Evolutionary conservation across 148 eudicot species (phyloP), one percentile per base, ranked within the genome.

Genomic region (Nepenthes mirabilis): DNA sequence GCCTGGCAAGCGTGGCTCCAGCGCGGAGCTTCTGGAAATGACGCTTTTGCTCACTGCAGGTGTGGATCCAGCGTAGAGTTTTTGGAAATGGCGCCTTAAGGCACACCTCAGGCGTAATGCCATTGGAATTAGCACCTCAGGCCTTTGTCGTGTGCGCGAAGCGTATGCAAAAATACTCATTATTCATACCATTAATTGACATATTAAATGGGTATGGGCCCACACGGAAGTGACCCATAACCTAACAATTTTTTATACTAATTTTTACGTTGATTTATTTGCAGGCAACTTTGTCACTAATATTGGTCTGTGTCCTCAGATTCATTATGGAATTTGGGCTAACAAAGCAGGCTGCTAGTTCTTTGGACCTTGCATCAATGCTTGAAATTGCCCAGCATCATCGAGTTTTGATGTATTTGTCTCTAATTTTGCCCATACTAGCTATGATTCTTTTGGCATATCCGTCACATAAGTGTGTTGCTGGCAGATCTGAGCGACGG

Each of bases 251-350:
- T n/a, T n/a, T n/a, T n/a, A 71, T 55, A 1, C 33, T 63, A 49
- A 6, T 59, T 47, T 57, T 13, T 34, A 10, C 56, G 36, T 23
- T 70, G 62, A 33, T 48, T 45, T 47, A 50, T 65, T 64, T 81
- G 79, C 95, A 94, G 97, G 99, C 80, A 47, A 45, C 70, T 37
- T 54, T 74, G 49, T 75, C 82, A 53, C 49, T 82, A 68, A 61
- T 81, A 37, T 48, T 94, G 72, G 74, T 86, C 52, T 75, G 72
- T 72, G 65, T 65, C 35, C 67, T 94, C 59, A 82, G 88, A 77
- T 75, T 84, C 68, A 59, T 78, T 36, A 81, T 79, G 71, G 95
- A 86, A 70, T 81, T 86, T 63, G 95, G 95, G 60, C 74, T 82
- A 66, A 81, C 88, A 68, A 94, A 94, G 78, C 90, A 82, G 68